Base-by-base conservation (phyloP, 2,329 filamentous ascomycete species). In the Exophiala alcalophila region DNA sequence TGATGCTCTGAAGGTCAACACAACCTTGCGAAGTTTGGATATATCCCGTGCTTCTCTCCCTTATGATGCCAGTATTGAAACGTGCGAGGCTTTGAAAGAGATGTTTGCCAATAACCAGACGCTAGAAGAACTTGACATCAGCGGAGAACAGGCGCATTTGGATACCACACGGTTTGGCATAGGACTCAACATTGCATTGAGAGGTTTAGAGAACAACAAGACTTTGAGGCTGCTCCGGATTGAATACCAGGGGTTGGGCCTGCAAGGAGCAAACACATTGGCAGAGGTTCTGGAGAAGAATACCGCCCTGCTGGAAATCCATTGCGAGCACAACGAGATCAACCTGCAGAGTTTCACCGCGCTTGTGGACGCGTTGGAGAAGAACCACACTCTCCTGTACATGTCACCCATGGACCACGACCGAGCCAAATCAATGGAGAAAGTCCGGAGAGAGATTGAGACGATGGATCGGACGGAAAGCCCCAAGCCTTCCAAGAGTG, bases 241-340 rank as follows among this genome's bases (percentile, higher is more conserved):
- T 39, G 79, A 83, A 59, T 70, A 82, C 58, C 83, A 86, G 63
- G 81, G 78, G 50, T 71, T 86, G 5, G 83, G 83, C 3, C 61
- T 84, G 15, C 80, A 82, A 61, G 83, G 83, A 21, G 82, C 83
- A 3, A 84, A 77, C 56, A 83, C 81, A 0, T 67, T 86, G 24
- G 78, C 82, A 2, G 81, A 83, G 12, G 81, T 86, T 11, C 65
- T 86, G 24, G 78, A 82, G 55, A 71, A 71, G 48, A 86, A 86
- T 55, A 69, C 63, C 2, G 76, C 74, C 1, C 65, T 87, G 4
- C 71, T 74, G 18, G 78, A 86, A 58, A 70, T 87, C 4, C 73
- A 84, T 54, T 86, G 83, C 60, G 81, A 83, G 49, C 80, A 83
- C 60, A 87, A 87, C 54, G 76, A 74, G 27, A 79, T 83, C 31